Conservation (phyloP, 2,329 filamentous ascomycete genomes). For the Phoma herbarum region DNA sequence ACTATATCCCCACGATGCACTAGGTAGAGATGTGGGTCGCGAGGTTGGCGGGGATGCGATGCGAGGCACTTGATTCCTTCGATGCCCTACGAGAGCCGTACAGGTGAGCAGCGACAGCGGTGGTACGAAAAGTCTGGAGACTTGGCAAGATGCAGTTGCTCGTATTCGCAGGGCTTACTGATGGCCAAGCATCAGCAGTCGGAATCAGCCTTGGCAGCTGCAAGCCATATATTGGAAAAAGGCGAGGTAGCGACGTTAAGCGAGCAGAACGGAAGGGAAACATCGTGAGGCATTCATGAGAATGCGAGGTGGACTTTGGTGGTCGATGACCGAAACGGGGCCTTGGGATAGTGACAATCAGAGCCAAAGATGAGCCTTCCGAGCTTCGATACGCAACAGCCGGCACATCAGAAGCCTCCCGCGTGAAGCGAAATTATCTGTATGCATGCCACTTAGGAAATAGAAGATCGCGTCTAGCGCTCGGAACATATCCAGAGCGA, state of each 20-base stretch:
- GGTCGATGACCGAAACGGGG: background rate
- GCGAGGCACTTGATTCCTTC: background rate
- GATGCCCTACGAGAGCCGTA: background rate
- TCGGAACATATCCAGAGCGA: slow-evolving; percentile 7
- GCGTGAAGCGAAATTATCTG: slow-evolving; percentile 8
- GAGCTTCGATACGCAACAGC: background rate
- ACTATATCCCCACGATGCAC: background rate
- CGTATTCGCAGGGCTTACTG: slow-evolving; percentile 10
- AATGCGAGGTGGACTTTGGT: background rate
- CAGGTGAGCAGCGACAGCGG: background rate
- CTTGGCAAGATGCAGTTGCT: slow-evolving; percentile 1
- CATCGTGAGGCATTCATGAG: background rate
- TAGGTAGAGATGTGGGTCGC: background rate
- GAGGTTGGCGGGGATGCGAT: background rate
- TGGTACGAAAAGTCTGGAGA: background rate
- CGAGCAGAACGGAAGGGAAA: background rate
- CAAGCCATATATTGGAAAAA: slow-evolving; percentile 19
- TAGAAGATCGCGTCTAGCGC: background rate
- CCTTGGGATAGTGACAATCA: no score
- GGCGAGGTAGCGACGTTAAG: slow-evolving; percentile 4
- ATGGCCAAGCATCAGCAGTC: slow-evolving; percentile 13
- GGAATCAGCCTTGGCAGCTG: slow-evolving; percentile 15
- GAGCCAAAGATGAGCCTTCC: background rate
- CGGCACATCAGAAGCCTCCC: slow-evolving; percentile 9
- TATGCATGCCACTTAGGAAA: background rate